phyloP scores from a whole-genome alignment of 2,329 filamentous ascomycete genomes.

The Penicillium sp. region DNA sequence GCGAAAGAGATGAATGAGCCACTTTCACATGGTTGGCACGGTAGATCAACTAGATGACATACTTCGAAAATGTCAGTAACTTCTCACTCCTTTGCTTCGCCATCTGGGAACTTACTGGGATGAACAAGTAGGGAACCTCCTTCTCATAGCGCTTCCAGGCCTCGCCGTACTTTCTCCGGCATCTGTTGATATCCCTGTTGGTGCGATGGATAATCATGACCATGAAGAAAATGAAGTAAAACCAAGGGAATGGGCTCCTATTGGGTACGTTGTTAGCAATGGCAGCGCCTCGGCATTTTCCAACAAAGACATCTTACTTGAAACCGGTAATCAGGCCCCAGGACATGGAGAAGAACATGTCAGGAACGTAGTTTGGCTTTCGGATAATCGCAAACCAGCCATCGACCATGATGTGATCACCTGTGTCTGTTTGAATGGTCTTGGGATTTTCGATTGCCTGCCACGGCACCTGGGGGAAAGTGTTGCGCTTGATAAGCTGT shows the following conservation, averaged over 20 bases:
- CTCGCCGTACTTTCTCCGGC: conserved; percentile 75
- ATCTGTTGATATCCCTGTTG: conserved; percentile 72
- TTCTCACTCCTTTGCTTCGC: background rate
- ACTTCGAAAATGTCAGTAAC: background rate
- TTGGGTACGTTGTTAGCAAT: background rate
- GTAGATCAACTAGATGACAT: background rate
- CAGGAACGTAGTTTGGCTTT: conserved; percentile 80
- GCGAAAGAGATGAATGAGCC: too few species aligned
- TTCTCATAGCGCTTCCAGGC: conserved; percentile 81
- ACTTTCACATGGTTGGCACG: too few species aligned
- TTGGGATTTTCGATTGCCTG: conserved; percentile 78
- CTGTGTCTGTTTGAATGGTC: conserved; percentile 71
- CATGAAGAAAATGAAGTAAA: conserved; percentile 80
- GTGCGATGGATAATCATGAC: conserved; percentile 80
- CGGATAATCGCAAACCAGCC: conserved; percentile 82
- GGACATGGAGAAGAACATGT: conserved; percentile 73
- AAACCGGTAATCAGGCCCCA: conserved; percentile 84
- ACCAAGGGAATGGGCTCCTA: conserved; percentile 79
- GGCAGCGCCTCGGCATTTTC: too few species aligned
- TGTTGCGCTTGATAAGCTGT: conserved; percentile 67
- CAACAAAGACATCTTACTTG: conserved; percentile 31
- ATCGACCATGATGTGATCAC: conserved; percentile 76
- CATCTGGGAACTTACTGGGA: conserved; percentile 61
- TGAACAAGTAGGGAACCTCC: conserved; percentile 79
- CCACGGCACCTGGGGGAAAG: conserved; percentile 88